Evolutionary conservation across 345 rosid genomes (phyloP).

Genomic region (Eucalyptus tenuipes): DNA sequence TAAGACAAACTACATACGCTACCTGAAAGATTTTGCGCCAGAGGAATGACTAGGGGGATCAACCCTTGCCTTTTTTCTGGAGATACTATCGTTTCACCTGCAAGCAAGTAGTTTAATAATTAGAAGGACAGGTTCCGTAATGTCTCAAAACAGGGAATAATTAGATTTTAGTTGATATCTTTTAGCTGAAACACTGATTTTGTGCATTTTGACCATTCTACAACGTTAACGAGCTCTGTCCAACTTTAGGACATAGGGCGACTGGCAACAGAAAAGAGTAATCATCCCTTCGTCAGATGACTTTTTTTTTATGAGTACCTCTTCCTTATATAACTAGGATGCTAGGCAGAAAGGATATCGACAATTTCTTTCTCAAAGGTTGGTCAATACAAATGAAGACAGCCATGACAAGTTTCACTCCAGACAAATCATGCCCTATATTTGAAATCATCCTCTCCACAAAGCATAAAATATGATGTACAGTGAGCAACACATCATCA

Average conservation of each 20-base stretch:
- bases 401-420: background rate
- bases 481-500: background rate
- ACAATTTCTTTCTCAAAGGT: background rate
- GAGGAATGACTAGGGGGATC: slow-evolving; percentile 70
- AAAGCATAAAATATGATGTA: background rate
- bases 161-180: background rate
- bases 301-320: background rate
- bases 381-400: background rate
- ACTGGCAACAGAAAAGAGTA: background rate
- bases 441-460: background rate
- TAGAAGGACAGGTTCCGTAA: background rate
- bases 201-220: background rate
- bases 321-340: background rate
- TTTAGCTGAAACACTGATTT: background rate
- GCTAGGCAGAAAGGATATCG: background rate
- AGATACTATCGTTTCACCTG: slow-evolving; percentile 65
- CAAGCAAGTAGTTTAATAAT: background rate
- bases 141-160: background rate
- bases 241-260: background rate
- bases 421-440: background rate
- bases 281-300: background rate
- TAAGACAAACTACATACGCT: background rate
- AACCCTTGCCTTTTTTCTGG: slow-evolving; percentile 68
- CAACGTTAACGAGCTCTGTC: background rate
- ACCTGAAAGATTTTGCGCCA: slow-evolving; percentile 61